Evolutionary conservation across 1,284 basidiomycete species (phyloP).

Genomic region (Rhizoctonia solani): DNA sequence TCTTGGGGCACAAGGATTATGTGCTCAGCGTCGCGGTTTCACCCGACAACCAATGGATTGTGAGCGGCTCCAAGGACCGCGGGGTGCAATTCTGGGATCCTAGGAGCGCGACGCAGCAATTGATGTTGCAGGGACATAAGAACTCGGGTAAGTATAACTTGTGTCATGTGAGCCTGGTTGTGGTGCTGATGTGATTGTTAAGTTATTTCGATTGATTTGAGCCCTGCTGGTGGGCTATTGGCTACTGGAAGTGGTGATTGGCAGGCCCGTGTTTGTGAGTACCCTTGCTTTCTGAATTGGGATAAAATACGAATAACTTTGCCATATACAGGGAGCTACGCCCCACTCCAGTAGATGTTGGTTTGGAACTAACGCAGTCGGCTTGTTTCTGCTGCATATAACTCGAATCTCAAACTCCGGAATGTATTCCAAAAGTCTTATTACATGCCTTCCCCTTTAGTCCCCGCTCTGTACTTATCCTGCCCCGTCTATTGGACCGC

Average conservation of each 20-base stretch:
- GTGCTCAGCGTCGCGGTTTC: constrained; percentile 80
- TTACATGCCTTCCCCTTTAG: constrained; percentile 1
- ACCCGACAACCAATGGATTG: constrained; percentile 85
- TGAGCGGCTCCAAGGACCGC: constrained; percentile 89
- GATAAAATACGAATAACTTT: not conserved
- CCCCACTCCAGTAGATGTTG: constrained; percentile 11
- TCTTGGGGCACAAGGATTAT: constrained; percentile 87
- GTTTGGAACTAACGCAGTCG: not conserved
- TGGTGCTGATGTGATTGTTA: constrained; percentile 36
- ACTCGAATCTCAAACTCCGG: not conserved
- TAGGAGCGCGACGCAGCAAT: constrained; percentile 70
- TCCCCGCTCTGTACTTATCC: constrained; percentile 7
- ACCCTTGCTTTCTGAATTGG: not conserved
- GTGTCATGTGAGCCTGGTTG: not conserved
- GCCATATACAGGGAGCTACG: constrained; percentile 36
- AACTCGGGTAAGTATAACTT: constrained; percentile 63
- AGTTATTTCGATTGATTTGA: constrained; percentile 87
- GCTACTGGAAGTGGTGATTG: constrained; percentile 90
- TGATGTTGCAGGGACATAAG: constrained; percentile 88
- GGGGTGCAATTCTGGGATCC: constrained; percentile 90
- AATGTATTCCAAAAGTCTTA: constrained; percentile 5
- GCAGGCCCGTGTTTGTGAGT: constrained; percentile 76
- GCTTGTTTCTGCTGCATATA: not conserved
- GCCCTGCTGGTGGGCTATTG: constrained; percentile 70
- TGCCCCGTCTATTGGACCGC: not conserved